These are phyloP conservation scores for Apostasia ramifera DNA, from an alignment of 106 monocot genomes.

Conservation along the genomic window DNA sequence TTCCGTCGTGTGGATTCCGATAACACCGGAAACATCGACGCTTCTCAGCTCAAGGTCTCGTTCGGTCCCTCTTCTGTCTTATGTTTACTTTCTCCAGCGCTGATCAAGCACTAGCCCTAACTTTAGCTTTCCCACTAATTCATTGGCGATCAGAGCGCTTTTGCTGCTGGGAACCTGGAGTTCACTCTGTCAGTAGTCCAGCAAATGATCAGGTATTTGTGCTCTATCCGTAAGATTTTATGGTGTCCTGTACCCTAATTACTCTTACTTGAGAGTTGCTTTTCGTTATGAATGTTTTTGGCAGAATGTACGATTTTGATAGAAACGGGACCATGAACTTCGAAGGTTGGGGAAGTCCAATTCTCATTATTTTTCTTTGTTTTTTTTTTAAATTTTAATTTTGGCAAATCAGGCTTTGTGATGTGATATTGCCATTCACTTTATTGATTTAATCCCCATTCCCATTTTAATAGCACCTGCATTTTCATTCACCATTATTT, in stretches of 20 bases:
- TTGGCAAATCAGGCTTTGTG: no score
- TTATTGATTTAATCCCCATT: no score
- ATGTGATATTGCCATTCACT: no score
- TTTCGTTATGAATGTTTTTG: neutral
- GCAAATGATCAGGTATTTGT: conserved; percentile 68
- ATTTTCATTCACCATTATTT: no score
- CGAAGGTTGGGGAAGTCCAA: conserved; percentile 30
- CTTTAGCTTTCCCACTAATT: neutral
- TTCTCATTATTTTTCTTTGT: neutral
- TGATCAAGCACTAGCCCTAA: neutral
- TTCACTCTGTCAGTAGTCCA: conserved; percentile 60
- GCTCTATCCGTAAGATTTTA: neutral
- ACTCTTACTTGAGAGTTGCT: neutral
- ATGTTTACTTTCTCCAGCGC: neutral
- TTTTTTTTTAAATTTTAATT: neutral
- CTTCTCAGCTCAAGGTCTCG: conserved; percentile 55
- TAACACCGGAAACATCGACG: conserved; percentile 51
- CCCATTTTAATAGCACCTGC: no score
- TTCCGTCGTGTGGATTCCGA: conserved; percentile 57
- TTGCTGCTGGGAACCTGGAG: conserved; percentile 54
- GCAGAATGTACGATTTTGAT: conserved; percentile 84
- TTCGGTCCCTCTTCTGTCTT: neutral
- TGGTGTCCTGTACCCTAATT: neutral
- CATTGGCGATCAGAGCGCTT: conserved; percentile 29
- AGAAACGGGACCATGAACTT: conserved; percentile 67